phyloP scores from a whole-genome alignment of 805 yeast species.

The Candida mattraensis region DNA sequence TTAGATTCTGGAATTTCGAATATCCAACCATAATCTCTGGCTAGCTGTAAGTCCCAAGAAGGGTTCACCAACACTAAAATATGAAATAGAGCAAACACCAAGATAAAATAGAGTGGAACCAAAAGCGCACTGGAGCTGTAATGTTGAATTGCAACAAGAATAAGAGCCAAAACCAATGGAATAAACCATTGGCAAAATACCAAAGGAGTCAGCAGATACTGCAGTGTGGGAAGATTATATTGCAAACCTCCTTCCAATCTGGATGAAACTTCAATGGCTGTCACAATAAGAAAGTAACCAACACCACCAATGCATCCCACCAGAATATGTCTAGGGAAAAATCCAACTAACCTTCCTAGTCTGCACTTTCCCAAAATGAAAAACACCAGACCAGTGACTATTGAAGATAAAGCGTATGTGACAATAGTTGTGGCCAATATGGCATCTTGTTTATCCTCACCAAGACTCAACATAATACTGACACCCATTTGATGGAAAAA shows the following conservation, averaged over 20 bases:
- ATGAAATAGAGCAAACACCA: slow-evolving; percentile 71
- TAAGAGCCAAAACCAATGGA: slow-evolving; percentile 63
- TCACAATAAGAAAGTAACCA: slow-evolving; percentile 85
- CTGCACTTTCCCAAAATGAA: slow-evolving; percentile 71
- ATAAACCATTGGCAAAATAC: slow-evolving; percentile 64
- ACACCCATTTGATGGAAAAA: slow-evolving; percentile 95
- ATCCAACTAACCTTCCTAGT: slow-evolving; percentile 86
- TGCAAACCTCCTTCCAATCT: slow-evolving; percentile 71
- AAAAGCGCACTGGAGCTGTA: slow-evolving; percentile 61
- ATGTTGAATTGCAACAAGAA: slow-evolving; percentile 64
- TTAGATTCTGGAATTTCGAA: slow-evolving; percentile 63
- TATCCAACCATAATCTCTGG: slow-evolving; percentile 82
- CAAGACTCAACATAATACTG: slow-evolving; percentile 55
- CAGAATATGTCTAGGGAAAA: slow-evolving; percentile 92
- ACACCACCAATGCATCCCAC: slow-evolving; percentile 99
- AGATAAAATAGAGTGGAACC: slow-evolving; percentile 78
- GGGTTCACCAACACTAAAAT: slow-evolving; percentile 65
- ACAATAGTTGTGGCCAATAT: slow-evolving; percentile 84
- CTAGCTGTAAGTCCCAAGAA: slow-evolving; percentile 54
- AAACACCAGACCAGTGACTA: slow-evolving; percentile 85
- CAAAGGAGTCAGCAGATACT: slow-evolving; percentile 41
- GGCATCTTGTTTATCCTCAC: slow-evolving; percentile 42
- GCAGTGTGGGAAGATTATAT: slow-evolving; percentile 59
- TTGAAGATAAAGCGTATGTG: slow-evolving; percentile 77
- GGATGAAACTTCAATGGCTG: slow-evolving; percentile 91